Percentiles rank a stretch among this genome's conserved stretches.
Conservation (phyloP, 2,329 filamentous ascomycete species). For the Aureobasidium sp. region DNA sequence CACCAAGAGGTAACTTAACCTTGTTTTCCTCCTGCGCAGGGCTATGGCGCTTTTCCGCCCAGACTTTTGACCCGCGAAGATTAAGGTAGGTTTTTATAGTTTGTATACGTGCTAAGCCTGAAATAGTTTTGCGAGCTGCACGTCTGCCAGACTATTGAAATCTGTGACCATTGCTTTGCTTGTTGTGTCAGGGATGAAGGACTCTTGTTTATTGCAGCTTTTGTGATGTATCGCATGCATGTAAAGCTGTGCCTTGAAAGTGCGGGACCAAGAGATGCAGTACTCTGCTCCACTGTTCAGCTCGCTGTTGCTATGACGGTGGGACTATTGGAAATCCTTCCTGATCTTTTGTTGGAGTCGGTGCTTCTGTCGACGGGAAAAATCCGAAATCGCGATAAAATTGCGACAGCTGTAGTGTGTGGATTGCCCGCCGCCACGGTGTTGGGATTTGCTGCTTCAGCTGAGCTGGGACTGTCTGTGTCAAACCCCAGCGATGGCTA, state of each 20-base stretch:
- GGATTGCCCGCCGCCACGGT: background rate
- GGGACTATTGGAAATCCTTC: no score
- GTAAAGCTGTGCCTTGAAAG: background rate
- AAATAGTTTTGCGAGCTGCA: no score
- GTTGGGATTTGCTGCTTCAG: background rate
- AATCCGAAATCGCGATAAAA: background rate
- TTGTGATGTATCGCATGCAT: no score
- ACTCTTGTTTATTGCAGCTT: background rate
- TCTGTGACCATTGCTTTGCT: background rate
- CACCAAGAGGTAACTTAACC: background rate
- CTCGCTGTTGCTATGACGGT: no score
- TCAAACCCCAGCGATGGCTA: background rate
- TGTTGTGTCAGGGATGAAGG: background rate
- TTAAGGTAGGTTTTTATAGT: no score
- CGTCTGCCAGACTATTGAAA: background rate
- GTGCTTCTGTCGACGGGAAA: no score
- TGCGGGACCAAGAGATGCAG: no score
- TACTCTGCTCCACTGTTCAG: no score
- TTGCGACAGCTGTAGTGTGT: background rate
- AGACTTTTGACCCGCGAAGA: background rate
- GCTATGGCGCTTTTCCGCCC: background rate
- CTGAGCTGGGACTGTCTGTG: background rate
- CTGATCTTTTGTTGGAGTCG: no score
- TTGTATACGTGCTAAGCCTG: background rate
- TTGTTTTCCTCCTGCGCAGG: background rate